phyloP scores from a whole-genome alignment of 371 early-diverging fungal genomes.

The Mortierella sp. region DNA sequence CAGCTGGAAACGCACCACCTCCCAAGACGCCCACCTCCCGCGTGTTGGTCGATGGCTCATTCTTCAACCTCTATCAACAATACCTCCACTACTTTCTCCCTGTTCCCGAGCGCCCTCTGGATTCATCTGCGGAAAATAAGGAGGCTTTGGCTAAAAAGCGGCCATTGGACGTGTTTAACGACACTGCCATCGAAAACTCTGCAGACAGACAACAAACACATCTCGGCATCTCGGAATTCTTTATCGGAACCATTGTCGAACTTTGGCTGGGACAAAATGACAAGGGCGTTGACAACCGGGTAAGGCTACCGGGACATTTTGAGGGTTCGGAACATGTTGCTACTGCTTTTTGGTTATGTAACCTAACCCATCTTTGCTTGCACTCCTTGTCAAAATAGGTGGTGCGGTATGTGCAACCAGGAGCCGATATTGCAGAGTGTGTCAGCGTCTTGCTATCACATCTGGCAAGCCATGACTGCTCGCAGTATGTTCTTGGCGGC shows the following conservation, averaged over 20 bases:
- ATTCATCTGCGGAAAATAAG: not conserved
- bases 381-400: constrained; percentile 15
- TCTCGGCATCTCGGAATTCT: constrained; percentile 52
- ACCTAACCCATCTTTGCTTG: not conserved
- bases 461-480: constrained; percentile 32
- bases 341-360: not conserved
- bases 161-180: constrained; percentile 37
- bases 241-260: constrained; percentile 49
- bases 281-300: constrained; percentile 46
- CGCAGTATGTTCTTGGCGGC: constrained; percentile 49
- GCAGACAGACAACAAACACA: constrained; percentile 39
- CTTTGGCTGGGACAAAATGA: constrained; percentile 57
- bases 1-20: constrained; percentile 17
- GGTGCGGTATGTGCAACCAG: constrained; percentile 50
- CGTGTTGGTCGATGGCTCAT: constrained; percentile 50
- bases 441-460: constrained; percentile 34
- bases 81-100: constrained; percentile 54
- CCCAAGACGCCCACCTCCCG: constrained; percentile 27
- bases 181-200: constrained; percentile 35
- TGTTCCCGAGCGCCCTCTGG: constrained; percentile 25
- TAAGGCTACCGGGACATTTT: not conserved
- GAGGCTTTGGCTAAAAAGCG: constrained; percentile 5
- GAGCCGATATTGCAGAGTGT: constrained; percentile 46
- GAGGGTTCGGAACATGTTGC: not conserved
- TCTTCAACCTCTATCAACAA: constrained; percentile 44